Evolutionary conservation across 768 basidiomycete genomes (phyloP), one percentile per base, ranked within the genome.

Genomic region (Suillus decipiens): DNA sequence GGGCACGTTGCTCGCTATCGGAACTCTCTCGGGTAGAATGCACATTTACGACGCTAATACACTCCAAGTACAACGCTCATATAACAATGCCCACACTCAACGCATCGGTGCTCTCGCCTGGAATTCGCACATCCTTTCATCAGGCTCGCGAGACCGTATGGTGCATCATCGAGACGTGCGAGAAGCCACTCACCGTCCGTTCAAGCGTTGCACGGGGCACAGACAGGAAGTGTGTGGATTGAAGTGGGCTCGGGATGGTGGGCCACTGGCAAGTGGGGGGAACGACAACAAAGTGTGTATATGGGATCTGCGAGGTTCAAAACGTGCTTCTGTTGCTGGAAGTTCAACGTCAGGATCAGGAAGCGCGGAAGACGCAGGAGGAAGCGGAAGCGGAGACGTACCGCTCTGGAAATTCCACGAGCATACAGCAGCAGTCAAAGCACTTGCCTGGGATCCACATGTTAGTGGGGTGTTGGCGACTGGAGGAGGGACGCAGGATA

Each of bases 201-300:
- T 91, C 63, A 87, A 86, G 70, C 81, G 83, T 53, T 89, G 88
- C 64, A 79, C 85, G 0, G 92, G 89, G 0, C 93, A 95, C 71
- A 79, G 89, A 33, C 97, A 99, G 71, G 96, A 99, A 73, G 95
- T 99, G 1, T 99, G 96, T 73, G 96, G 96, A 3, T 77, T 99
- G 50, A 89, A 92, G 63, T 99, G 96, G 96, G 79, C 42, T 63
- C 76, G 58, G 69, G 80, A 66, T 67, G 73, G 74, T 9, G 88
- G 88, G 9, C 82, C 82, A 36, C 84, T 99, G 5, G 96, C 96
- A 3, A 94, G 91, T 67, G 96, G 96, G 2, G 96, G 96, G 0
- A 99, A 99, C 73, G 96, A 99, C 77, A 99, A 99, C 78, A 98
- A 98, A 78, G 92, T 99, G 19, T 95, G 93, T 69, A 95, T 99